Evolutionary conservation across 768 basidiomycete genomes (phyloP).

Genomic region (Cytidiella melzeri): DNA sequence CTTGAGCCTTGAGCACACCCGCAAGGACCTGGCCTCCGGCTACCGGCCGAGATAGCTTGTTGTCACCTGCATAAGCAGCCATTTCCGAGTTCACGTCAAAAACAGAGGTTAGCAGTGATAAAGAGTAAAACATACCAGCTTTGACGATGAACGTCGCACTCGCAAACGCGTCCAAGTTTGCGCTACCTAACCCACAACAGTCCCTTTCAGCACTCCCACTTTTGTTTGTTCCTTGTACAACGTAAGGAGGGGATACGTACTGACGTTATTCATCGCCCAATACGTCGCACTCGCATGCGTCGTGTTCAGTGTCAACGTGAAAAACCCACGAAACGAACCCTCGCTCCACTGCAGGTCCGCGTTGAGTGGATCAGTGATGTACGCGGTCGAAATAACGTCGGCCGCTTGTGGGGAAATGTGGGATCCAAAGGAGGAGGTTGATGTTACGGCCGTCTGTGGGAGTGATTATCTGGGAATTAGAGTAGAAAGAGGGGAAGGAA

Average conservation of each 20-base stretch:
- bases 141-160: slow-evolving; percentile 38
- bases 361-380: slow-evolving; percentile 33
- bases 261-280: slow-evolving; percentile 46
- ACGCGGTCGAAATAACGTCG: slow-evolving; percentile 30
- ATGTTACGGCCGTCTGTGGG: slow-evolving; percentile 35
- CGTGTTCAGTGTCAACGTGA: slow-evolving; percentile 45
- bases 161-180: slow-evolving; percentile 40
- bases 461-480: neutral
- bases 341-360: slow-evolving; percentile 55
- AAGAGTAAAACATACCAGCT: slow-evolving; percentile 9
- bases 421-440: slow-evolving; percentile 39
- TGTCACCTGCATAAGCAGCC: slow-evolving; percentile 31
- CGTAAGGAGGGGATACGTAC: no score
- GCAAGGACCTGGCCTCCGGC: slow-evolving; percentile 40
- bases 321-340: slow-evolving; percentile 54
- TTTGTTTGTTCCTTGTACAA: no score
- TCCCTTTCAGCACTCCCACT: no score
- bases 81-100: neutral
- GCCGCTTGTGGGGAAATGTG: slow-evolving; percentile 34
- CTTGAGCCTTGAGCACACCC: slow-evolving; percentile 33
- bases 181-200: slow-evolving; percentile 32
- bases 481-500: neutral
- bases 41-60: slow-evolving; percentile 43
- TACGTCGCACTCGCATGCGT: slow-evolving; percentile 43
- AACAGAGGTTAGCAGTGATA: neutral